Evolutionary conservation across 495 filamentous ascomycete species (phyloP), one percentile per base, ranked within the genome.

Genomic region (Clavariopsis aquatica): DNA sequence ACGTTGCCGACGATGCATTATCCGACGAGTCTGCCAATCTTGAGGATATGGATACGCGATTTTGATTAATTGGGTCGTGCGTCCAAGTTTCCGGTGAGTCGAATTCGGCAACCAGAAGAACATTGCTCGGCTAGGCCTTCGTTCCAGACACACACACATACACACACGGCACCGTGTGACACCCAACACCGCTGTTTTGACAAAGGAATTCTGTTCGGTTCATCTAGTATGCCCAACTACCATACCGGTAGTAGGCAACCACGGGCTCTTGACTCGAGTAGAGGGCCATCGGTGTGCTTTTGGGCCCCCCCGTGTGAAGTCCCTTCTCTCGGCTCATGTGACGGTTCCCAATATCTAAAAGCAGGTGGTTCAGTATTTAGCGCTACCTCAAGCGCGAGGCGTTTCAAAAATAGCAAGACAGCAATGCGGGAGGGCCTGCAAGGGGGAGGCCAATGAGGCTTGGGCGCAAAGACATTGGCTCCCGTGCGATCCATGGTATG

Each of bases 21-120:
- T 10, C 45, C 13, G 36, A 59, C 15, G 69, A 72, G 2, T 60
- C 54, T 15, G 56, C 55, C n/a, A 73, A 77, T 38, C 62, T 74
- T 8, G 75, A 77, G 12, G 71, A 75, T 19, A 75, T 77, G 74
- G 75, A 77, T 62, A 58, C 62, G 3, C 70, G 75, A 53, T 77
- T 69, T 56, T 77, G 60, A 73, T 52, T 45, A 61, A 73, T 52
- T 45, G 56, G 49, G n/a, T 2, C 43, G 38, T 60, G 49, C 38
- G 43, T 49, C 15, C 31, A 47, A n/a, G 17, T 46, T 56, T 49
- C 52, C 61, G 61, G 53, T 57, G 52, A 64, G 24, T 38, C 43
- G 38, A 36, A 49, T 63, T 34, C 52, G 49, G 38, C 38, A 43
- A 43, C 8, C 5, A 17, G 38, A 17, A 29, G 22, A 51, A 13